A percentile compares a stretch with the other conserved stretches of the same genome.
Conservation (phyloP, 371 early-diverging fungal species). For the Fennellomyces sp. region DNA sequence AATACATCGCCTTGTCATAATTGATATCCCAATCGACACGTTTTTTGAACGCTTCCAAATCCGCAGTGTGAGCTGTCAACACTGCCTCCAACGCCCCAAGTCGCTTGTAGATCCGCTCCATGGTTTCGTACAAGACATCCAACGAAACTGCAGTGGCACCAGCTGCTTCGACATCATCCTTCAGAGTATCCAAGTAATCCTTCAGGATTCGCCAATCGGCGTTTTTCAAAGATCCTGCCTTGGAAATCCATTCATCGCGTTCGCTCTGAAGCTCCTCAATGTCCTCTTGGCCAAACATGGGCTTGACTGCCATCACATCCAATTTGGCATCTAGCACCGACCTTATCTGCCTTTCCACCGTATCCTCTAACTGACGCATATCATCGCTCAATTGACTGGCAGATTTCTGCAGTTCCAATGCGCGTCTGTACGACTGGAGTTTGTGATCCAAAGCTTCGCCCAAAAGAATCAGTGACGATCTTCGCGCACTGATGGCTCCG, state of each 20-base stretch:
- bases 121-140: slow-evolving; percentile 1
- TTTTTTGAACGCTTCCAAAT: slow-evolving; percentile 24
- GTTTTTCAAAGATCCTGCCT: slow-evolving; percentile 27
- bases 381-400: slow-evolving; percentile 39
- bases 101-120: slow-evolving; percentile 16
- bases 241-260: slow-evolving; percentile 28
- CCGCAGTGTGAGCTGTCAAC: slow-evolving; percentile 19
- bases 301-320: slow-evolving; percentile 36
- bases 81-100: slow-evolving; percentile 20
- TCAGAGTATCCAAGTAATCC: slow-evolving; percentile 19
- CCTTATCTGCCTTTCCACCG: slow-evolving; percentile 34
- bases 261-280: slow-evolving; percentile 31
- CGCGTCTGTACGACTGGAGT: slow-evolving; percentile 33
- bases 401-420: slow-evolving; percentile 31
- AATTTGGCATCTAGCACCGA: slow-evolving; percentile 23
- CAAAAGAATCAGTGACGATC: slow-evolving; percentile 34
- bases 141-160: slow-evolving; percentile 12
- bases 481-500: slow-evolving; percentile 30
- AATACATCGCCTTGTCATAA: slow-evolving; percentile 19
- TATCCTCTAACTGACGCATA: slow-evolving; percentile 23
- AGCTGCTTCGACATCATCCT: slow-evolving; percentile 11
- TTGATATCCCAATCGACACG: slow-evolving; percentile 38
- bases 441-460: slow-evolving; percentile 43
- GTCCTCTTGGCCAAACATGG: slow-evolving; percentile 31
- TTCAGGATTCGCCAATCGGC: slow-evolving; percentile 27